These are phyloP conservation scores for Phyllosticta citriasiana DNA, from an alignment of 2,329 filamentous ascomycete genomes.

Conservation along the genomic window DNA sequence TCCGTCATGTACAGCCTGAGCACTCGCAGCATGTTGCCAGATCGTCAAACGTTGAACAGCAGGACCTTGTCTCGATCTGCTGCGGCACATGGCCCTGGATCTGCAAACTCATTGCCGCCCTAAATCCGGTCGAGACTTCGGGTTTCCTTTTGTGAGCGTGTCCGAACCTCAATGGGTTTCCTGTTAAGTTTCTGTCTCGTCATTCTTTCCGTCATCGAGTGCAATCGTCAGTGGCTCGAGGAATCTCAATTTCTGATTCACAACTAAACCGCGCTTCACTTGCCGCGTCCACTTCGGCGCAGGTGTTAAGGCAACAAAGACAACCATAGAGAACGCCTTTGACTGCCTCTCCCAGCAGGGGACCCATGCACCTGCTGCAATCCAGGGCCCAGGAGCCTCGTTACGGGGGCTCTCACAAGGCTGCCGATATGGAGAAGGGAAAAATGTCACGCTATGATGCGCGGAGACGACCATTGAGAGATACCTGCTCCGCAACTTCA, in stretches of 20 bases:
- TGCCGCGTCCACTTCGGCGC: background rate
- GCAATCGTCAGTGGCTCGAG: no score
- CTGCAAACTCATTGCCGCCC: background rate
- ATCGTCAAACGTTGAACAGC: background rate
- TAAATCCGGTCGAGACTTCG: background rate
- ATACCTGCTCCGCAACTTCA: background rate
- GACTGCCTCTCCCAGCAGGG: background rate
- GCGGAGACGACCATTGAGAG: background rate
- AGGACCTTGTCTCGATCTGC: background rate
- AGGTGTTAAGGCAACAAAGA: background rate
- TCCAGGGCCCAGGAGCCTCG: background rate
- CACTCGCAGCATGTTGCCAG: background rate
- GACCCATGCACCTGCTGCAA: background rate
- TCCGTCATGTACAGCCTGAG: background rate
- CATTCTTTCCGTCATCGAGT: background rate
- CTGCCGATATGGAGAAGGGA: background rate
- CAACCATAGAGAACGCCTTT: background rate
- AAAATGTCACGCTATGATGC: background rate
- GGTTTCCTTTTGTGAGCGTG: background rate
- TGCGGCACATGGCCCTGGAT: background rate
- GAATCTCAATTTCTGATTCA: background rate
- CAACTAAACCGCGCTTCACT: background rate
- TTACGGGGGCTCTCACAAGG: background rate
- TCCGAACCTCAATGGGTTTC: background rate
- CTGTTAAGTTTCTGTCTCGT: background rate